These are phyloP conservation scores for Kwoniella botswanensis DNA, from an alignment of 768 basidiomycete genomes.

Conservation along the genomic window DNA sequence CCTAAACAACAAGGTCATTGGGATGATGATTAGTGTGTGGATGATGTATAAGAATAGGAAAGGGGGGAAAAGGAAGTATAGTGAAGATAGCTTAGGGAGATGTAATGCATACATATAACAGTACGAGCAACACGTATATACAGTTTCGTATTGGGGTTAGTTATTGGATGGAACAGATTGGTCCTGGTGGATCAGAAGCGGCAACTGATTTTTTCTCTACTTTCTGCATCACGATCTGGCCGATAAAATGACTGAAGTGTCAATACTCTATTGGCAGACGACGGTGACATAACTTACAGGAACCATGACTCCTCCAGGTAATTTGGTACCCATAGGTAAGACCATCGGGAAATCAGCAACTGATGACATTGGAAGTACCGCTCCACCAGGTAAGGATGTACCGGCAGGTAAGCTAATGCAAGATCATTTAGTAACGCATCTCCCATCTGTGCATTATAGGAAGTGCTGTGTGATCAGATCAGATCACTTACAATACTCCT, in stretches of 20 bases:
- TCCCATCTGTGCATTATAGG: background rate
- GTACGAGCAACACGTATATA: background rate
- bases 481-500: conserved; percentile 48
- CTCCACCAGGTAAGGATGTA: conserved; percentile 50
- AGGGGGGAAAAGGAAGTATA: background rate
- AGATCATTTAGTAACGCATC: background rate
- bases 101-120: conserved; percentile 19
- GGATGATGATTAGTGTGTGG: conserved; percentile 49
- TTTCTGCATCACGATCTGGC: conserved; percentile 29
- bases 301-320: conserved; percentile 54
- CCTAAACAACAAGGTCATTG: conserved; percentile 56
- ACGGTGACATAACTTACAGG: conserved; percentile 33
- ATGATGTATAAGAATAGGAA: too few relatives aligned
- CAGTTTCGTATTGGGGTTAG: background rate
- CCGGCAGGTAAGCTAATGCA: conserved; percentile 43
- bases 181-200: conserved; percentile 6
- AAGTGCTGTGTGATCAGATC: background rate
- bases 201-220: conserved; percentile 8
- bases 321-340: conserved; percentile 47
- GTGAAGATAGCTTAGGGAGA: background rate
- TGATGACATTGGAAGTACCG: conserved; percentile 51
- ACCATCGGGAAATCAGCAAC: conserved; percentile 54
- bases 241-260: background rate
- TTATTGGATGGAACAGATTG: conserved; percentile 23
- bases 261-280: too few relatives aligned